Base-by-base conservation (phyloP, 2,329 filamentous ascomycete genomes). In the Trichothecium roseum region DNA sequence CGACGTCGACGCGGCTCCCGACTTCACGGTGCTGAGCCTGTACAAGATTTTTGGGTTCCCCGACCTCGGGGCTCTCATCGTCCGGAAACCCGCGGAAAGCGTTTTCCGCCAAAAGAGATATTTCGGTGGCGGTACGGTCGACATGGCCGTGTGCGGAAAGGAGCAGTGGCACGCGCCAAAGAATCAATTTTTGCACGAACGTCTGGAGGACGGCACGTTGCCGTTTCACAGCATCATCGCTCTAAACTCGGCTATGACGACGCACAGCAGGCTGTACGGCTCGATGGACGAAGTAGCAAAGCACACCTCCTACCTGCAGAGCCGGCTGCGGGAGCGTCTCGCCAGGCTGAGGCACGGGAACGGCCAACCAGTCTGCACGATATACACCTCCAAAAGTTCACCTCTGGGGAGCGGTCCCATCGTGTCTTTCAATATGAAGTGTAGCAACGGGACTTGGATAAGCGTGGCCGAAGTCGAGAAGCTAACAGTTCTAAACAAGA, bases 41-140 rank as follows among this genome's bases (percentile, higher is more conserved):
- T 93, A 95, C 63, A 98, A 96, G 56, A 88, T 95, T n/a, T 96
- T 96, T 55, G 89, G 91, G 2, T 95, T 95, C 44, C 89, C 89
- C 0, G 85, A 96, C 52, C 65, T 96, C 2, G 89, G 89, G 2
- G 87, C 80, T 2, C 60, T 98, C 39, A 77, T 96, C 20, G 77
- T 96, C 10, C 77, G 82, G 29, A 87, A 84, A 46, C 68, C 74
- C 22, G 74, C 83, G 10, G 75, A 73, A 6, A 55, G 68, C 28
- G 52, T 81, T 3, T 78, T 94, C 32, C 63, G 72, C 22, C 64
- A 66, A 29, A 74, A 86, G 40, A 78, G 65, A 42, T 98, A 93
- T 49, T 98, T 98, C 58, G 89, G 89, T 5, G 91, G 89, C 6
- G 91, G 91, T 4, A 96, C 89, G 1, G 89, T 95, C 1, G 87